Conservation (phyloP, 139 green algal genomes). For the Trebouxia sp. region DNA sequence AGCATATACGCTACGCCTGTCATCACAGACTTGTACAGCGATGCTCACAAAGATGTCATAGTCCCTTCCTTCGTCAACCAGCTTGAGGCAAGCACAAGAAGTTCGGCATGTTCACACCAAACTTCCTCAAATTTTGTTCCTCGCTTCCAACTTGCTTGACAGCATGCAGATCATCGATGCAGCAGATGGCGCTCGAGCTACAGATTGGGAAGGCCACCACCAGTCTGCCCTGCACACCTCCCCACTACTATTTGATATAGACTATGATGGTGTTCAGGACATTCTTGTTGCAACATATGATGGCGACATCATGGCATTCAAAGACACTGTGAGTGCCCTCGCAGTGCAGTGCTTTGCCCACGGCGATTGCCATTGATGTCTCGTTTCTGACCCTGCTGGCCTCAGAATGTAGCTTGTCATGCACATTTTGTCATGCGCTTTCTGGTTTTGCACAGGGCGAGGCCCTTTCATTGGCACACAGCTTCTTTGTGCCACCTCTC, state of each 20-base stretch:
- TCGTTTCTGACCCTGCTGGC: not conserved
- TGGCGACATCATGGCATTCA: constrained; percentile 90
- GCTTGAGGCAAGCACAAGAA: constrained; percentile 70
- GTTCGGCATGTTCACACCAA: not conserved
- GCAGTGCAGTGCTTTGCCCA: not conserved
- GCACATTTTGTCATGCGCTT: no score
- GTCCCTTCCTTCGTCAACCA: constrained; percentile 94
- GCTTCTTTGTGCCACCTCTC: constrained; percentile 65
- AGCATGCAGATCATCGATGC: constrained; percentile 74
- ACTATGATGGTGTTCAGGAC: constrained; percentile 86
- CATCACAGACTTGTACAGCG: constrained; percentile 92
- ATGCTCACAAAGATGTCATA: constrained; percentile 92
- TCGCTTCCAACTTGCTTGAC: not conserved
- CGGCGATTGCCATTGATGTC: not conserved
- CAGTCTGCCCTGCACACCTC: constrained; percentile 82
- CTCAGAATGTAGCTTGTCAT: no score
- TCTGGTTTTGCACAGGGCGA: not conserved
- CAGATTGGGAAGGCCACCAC: constrained; percentile 83
- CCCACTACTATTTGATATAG: constrained; percentile 88
- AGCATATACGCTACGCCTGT: constrained; percentile 93
- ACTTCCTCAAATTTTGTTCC: not conserved
- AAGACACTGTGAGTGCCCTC: constrained; percentile 67
- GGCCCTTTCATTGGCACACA: constrained; percentile 7
- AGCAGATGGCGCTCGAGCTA: constrained; percentile 73
- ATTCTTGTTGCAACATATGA: constrained; percentile 91